A percentile compares a stretch with the other conserved stretches of the same genome.
Evolutionary conservation across 441 rosid species (phyloP).

Genomic region (Erysimum pusillum): DNA sequence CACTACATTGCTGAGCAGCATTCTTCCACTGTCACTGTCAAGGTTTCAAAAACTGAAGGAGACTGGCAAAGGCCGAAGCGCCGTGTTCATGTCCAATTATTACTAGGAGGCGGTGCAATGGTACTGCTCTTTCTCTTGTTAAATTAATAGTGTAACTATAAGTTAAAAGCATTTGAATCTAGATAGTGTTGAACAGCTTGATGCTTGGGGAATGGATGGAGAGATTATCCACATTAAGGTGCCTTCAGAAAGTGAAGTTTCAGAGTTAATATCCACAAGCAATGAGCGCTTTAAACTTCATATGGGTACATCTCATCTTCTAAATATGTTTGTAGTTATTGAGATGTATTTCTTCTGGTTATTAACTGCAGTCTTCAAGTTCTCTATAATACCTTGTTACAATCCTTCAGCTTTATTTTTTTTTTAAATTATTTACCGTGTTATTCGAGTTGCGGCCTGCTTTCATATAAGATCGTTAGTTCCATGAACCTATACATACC

Average conservation of each 20-base stretch:
- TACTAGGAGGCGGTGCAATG: constrained; percentile 90
- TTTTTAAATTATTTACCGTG: background rate
- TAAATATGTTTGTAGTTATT: background rate
- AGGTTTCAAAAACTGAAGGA: constrained; percentile 77
- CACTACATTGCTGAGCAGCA: constrained; percentile 74
- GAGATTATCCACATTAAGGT: constrained; percentile 65
- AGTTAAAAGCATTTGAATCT: constrained; percentile 30
- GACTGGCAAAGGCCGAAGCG: constrained; percentile 92
- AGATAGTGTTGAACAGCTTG: constrained; percentile 61
- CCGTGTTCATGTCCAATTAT: constrained; percentile 71
- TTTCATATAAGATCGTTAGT: background rate
- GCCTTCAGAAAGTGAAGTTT: constrained; percentile 67
- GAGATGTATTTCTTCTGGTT: background rate
- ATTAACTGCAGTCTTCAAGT: constrained; percentile 1
- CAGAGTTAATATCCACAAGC: constrained; percentile 56
- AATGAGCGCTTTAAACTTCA: constrained; percentile 58
- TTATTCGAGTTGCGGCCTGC: background rate
- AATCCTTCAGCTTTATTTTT: background rate
- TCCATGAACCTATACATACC: background rate
- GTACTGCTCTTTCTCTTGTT: constrained; percentile 50
- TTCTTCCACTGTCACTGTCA: constrained; percentile 70
- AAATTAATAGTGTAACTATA: background rate
- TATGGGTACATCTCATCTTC: constrained; percentile 62
- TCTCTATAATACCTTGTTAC: constrained; percentile 1
- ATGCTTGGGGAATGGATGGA: constrained; percentile 93